These are phyloP conservation scores for Psilocybe tampanensis DNA, from an alignment of 768 basidiomycete genomes.

Conservation along the genomic window DNA sequence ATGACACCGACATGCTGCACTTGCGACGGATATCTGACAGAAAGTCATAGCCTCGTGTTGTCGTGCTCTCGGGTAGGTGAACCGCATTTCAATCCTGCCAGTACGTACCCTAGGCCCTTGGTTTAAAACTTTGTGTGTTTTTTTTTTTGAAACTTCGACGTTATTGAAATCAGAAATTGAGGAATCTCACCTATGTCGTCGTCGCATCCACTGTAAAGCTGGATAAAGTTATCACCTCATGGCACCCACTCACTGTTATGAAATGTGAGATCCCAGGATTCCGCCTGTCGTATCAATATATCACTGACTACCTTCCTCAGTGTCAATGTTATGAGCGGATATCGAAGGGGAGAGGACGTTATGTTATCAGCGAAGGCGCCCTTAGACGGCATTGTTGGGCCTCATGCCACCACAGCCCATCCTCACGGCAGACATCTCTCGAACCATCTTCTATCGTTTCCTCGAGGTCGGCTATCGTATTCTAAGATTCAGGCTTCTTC, in stretches of 20 bases:
- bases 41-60: not conserved
- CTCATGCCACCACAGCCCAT: not conserved
- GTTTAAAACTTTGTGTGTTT: not conserved
- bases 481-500: not conserved
- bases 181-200: not conserved
- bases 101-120: not conserved
- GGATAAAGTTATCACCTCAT: not conserved
- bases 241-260: not conserved
- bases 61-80: too few species aligned
- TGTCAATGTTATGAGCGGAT: not conserved
- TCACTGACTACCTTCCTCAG: not conserved
- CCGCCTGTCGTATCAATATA: not conserved
- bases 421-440: not conserved
- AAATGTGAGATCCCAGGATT: not conserved
- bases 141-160: not conserved
- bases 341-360: not conserved
- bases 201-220: not conserved
- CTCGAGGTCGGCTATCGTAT: not conserved
- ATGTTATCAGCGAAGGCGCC: not conserved
- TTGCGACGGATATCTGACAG: not conserved
- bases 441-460: not conserved
- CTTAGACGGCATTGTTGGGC: not conserved
- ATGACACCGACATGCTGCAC: not conserved
- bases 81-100: not conserved
- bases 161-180: not conserved